phyloP scores from a whole-genome alignment of 2,329 filamentous ascomycete genomes.

The Fusarium hostae region DNA sequence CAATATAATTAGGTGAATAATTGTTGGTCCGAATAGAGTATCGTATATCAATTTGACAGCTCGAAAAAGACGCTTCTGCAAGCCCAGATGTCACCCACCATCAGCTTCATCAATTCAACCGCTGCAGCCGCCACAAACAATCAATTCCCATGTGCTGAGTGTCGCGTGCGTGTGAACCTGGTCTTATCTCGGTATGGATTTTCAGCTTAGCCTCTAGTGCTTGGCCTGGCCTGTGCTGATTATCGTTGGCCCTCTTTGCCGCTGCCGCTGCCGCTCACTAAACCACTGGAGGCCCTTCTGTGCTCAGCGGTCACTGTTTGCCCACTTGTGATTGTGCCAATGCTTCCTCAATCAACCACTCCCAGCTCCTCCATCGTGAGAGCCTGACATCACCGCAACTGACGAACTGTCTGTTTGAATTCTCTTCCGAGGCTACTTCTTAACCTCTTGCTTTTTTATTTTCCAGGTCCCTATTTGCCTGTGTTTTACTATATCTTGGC shows the following conservation, averaged over 20 bases:
- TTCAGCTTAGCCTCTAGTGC: slow-evolving; percentile 1
- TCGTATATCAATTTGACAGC: not conserved
- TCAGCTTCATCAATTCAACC: slow-evolving; percentile 6
- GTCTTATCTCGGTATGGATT: slow-evolving; percentile 17
- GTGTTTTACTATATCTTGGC: not conserved
- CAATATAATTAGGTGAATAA: not conserved
- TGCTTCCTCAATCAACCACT: slow-evolving; percentile 8
- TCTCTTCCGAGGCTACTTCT: slow-evolving; percentile 1
- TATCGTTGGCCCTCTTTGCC: slow-evolving; percentile 19
- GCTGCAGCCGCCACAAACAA: slow-evolving; percentile 29
- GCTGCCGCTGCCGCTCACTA: slow-evolving; percentile 38
- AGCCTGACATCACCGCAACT: slow-evolving; percentile 32
- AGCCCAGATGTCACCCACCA: slow-evolving; percentile 2
- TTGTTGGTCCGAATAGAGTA: not conserved
- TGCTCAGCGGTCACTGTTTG: not conserved
- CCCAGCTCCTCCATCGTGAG: slow-evolving; percentile 9
- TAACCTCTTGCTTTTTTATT: not conserved
- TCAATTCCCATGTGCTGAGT: not conserved
- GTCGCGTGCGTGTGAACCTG: slow-evolving; percentile 31
- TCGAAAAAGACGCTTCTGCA: not conserved
- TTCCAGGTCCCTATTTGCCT: slow-evolving; percentile 1
- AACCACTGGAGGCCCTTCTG: slow-evolving; percentile 1
- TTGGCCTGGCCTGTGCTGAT: not conserved
- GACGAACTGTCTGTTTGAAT: slow-evolving; percentile 9
- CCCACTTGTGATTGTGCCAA: slow-evolving; percentile 1